A percentile compares a stretch with the other conserved stretches of the same genome.
Conservation (phyloP, 2,329 filamentous ascomycete genomes). For the Neoscytalidium dimidiatum region DNA sequence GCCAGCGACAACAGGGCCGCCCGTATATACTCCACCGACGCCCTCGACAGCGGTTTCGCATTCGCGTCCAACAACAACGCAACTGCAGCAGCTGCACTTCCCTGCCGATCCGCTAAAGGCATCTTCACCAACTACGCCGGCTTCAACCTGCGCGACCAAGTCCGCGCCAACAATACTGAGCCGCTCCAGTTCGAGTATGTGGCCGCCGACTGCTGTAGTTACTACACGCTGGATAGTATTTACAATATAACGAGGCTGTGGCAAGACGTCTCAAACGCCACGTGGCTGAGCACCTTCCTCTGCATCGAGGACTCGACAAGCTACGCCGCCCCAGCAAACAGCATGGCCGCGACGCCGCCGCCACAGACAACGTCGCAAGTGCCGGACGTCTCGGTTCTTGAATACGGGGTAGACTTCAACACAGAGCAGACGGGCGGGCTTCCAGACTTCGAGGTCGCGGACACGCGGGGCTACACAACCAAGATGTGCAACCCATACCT, state of each 20-base stretch:
- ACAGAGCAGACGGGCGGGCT: neutral
- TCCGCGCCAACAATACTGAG: slow-evolving; percentile 32
- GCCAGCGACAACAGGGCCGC: too few relatives aligned
- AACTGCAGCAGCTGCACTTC: neutral
- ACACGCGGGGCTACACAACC: neutral
- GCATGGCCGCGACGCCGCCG: neutral
- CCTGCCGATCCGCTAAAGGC: slow-evolving; percentile 3
- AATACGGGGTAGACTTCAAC: neutral
- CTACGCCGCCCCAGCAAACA: slow-evolving; percentile 9
- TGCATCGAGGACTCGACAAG: slow-evolving; percentile 37
- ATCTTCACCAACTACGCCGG: slow-evolving; percentile 25
- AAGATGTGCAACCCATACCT: neutral
- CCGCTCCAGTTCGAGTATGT: slow-evolving; percentile 43
- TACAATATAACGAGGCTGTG: slow-evolving; percentile 41
- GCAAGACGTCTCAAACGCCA: slow-evolving; percentile 36
- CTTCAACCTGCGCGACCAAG: slow-evolving; percentile 42
- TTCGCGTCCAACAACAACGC: slow-evolving; percentile 21
- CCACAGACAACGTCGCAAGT: neutral
- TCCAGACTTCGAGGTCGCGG: neutral
- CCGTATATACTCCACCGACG: slow-evolving; percentile 35
- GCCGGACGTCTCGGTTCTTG: neutral
- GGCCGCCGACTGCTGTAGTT: slow-evolving; percentile 43
- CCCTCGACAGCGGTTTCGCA: slow-evolving; percentile 34
- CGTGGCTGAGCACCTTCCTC: slow-evolving; percentile 31
- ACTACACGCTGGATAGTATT: slow-evolving; percentile 37